These are phyloP conservation scores for Brassica nigra DNA, from an alignment of 345 rosid genomes.

Conservation along the genomic window DNA sequence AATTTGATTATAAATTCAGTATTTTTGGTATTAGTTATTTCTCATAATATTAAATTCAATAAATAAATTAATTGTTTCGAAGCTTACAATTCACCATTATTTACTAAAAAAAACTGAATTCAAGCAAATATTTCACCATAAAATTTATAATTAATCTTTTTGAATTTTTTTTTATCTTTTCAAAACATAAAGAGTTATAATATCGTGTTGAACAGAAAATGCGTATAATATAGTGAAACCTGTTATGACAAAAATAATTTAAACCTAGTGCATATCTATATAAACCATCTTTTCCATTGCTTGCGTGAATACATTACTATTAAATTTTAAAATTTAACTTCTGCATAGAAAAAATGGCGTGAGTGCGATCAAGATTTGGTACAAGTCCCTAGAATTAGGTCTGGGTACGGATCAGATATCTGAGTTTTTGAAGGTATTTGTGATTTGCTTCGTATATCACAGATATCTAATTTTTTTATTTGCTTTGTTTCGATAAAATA, in stretches of 20 bases:
- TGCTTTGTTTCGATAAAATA: no score
- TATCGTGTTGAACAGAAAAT: constrained; percentile 47
- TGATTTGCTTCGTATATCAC: no score
- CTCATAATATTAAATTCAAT: neutral
- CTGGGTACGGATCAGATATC: no score
- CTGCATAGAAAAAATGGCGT: neutral
- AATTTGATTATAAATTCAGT: neutral
- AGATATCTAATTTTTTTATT: no score
- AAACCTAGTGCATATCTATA: neutral
- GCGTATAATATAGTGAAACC: neutral
- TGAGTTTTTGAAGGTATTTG: no score
- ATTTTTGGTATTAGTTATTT: neutral
- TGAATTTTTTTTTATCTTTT: neutral
- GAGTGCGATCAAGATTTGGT: constrained; percentile 25
- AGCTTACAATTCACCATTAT: neutral
- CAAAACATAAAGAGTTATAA: neutral
- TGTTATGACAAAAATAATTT: neutral
- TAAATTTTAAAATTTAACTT: neutral
- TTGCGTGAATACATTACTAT: neutral
- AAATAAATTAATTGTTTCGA: neutral
- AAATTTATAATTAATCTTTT: no score
- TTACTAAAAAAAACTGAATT: neutral
- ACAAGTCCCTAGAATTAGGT: neutral
- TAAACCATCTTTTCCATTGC: neutral
- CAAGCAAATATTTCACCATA: neutral